Percentiles rank a stretch among this genome's conserved stretches.
Conservation (phyloP, 2,329 filamentous ascomycete genomes). For the Epichloe gansuensis region DNA sequence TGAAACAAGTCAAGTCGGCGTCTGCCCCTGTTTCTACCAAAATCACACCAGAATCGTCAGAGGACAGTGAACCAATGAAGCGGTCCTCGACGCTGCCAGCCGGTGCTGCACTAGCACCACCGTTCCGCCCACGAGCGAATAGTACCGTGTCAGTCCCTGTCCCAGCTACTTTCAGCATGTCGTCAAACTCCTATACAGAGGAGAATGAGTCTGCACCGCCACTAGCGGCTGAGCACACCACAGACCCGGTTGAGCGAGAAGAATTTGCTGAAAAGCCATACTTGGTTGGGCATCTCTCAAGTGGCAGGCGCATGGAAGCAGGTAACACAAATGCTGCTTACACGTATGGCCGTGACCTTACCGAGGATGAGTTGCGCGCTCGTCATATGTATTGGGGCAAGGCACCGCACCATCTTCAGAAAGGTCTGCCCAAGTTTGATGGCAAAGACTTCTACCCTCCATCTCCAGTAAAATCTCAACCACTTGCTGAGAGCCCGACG, state of each 20-base stretch:
- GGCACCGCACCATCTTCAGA: conserved; percentile 35
- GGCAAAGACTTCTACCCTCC: conserved; percentile 52
- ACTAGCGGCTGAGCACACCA: neutral
- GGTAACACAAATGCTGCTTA: conserved; percentile 39
- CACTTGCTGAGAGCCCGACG: neutral
- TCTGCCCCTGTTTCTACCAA: conserved; percentile 11
- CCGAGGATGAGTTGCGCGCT: conserved; percentile 44
- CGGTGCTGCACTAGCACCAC: conserved; percentile 35
- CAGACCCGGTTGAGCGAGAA: conserved; percentile 8
- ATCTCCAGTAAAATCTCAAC: conserved; percentile 27
- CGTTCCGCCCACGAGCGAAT: conserved; percentile 32
- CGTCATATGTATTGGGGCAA: conserved; percentile 50
- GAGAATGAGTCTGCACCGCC: neutral
- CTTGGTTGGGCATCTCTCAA: conserved; percentile 40
- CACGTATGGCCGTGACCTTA: conserved; percentile 44
- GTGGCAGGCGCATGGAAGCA: conserved; percentile 28
- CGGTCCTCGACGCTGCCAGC: conserved; percentile 29
- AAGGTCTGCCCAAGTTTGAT: conserved; percentile 50
- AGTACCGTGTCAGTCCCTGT: conserved; percentile 8
- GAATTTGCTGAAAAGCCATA: conserved; percentile 30
- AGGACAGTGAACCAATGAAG: conserved; percentile 16
- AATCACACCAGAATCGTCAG: conserved; percentile 9
- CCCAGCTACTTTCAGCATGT: neutral
- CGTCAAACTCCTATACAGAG: conserved; percentile 2
- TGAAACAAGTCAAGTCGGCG: conserved; percentile 19